These are phyloP conservation scores for Diutina mesorugosa DNA, from an alignment of 1,139 yeast genomes.

Conservation along the genomic window DNA sequence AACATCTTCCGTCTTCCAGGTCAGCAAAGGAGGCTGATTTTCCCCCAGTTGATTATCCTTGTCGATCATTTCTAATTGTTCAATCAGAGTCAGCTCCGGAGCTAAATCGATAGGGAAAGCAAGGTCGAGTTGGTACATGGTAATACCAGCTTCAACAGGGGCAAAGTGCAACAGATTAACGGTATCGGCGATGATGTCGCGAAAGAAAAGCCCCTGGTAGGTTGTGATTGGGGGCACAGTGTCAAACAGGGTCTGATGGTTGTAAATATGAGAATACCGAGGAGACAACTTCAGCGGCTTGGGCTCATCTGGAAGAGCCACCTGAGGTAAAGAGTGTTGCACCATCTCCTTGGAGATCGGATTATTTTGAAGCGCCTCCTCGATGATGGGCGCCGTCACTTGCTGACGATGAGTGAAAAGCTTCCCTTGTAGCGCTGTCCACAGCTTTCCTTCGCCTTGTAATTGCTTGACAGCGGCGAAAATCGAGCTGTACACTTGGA, in stretches of 20 bases:
- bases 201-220: slow-evolving; percentile 44
- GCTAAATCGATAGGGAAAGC: slow-evolving; percentile 61
- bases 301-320: slow-evolving; percentile 33
- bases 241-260: slow-evolving; percentile 31
- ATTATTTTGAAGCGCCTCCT: slow-evolving; percentile 21
- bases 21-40: slow-evolving; percentile 36
- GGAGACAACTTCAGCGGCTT: slow-evolving; percentile 25
- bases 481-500: slow-evolving; percentile 37
- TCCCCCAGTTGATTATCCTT: slow-evolving; percentile 28
- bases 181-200: slow-evolving; percentile 66
- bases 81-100: slow-evolving; percentile 74
- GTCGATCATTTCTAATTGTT: slow-evolving; percentile 37
- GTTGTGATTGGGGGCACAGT: slow-evolving; percentile 63
- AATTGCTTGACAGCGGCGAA: slow-evolving; percentile 37
- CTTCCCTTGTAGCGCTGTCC: slow-evolving; percentile 13
- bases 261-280: slow-evolving; percentile 57
- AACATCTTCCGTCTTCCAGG: slow-evolving; percentile 88
- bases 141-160: slow-evolving; percentile 77
- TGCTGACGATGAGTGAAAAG: slow-evolving; percentile 23
- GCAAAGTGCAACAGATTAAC: slow-evolving; percentile 78
- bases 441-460: slow-evolving; percentile 16
- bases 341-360: slow-evolving; percentile 27
- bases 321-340: slow-evolving; percentile 33
- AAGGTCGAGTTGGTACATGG: slow-evolving; percentile 60
- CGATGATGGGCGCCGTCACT: slow-evolving; percentile 23